phyloP scores from a whole-genome alignment of 345 rosid genomes.

The Physaria fendleri region DNA sequence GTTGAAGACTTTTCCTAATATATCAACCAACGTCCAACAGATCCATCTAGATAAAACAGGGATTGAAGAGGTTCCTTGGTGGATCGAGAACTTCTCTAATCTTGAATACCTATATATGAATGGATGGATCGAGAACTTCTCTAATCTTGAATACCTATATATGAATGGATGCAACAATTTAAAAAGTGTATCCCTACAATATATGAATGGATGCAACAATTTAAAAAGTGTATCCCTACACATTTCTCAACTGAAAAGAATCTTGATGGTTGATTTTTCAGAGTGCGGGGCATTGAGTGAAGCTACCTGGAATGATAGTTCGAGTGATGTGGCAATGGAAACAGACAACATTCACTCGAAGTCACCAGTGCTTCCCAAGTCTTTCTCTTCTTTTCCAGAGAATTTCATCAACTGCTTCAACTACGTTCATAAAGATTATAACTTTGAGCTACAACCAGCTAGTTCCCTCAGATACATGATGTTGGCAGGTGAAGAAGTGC shows the following conservation, averaged over 20 bases:
- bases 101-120: not conserved
- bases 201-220: not conserved
- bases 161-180: not conserved
- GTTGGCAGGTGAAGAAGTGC: no score
- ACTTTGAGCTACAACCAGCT: no score
- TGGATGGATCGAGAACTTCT: not conserved
- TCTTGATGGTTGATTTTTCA: not conserved
- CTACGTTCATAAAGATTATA: no score
- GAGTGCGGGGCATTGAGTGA: not conserved
- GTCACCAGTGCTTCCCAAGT: no score
- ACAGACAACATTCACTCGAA: no score
- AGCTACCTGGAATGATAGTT: not conserved
- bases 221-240: not conserved
- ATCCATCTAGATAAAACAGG: not conserved
- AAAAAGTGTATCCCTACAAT: no score
- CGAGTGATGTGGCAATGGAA: not conserved
- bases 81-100: not conserved
- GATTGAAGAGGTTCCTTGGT: not conserved
- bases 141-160: not conserved
- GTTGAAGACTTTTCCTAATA: not conserved
- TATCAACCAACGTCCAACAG: not conserved
- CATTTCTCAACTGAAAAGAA: not conserved
- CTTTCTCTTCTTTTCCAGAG: no score
- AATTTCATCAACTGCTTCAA: no score
- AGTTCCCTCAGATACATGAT: no score